These are phyloP conservation scores for Pilaira anomala DNA, from an alignment of 192 early-diverging fungal species.

Conservation along the genomic window DNA sequence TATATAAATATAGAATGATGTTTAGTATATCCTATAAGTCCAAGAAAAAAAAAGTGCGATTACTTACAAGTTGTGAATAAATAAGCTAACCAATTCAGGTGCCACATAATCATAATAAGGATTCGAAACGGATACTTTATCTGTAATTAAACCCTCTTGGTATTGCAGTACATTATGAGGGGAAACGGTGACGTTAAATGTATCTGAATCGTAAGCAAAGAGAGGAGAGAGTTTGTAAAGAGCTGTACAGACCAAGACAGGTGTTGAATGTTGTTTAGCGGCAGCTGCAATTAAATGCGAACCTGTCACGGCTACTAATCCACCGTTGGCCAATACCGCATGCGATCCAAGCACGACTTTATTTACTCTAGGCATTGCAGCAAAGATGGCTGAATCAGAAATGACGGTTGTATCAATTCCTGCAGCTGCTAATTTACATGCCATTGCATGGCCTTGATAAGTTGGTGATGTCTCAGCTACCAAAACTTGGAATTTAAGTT, in stretches of 20 bases:
- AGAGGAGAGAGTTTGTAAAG: conserved; percentile 85
- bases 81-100: conserved; percentile 85
- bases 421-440: conserved; percentile 61
- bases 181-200: conserved; percentile 71
- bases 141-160: conserved; percentile 75
- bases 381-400: conserved; percentile 90
- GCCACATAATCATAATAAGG: conserved; percentile 91
- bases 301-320: conserved; percentile 79
- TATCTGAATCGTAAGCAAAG: conserved; percentile 87
- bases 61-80: conserved; percentile 84
- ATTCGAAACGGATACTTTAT: conserved; percentile 77
- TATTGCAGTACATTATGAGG: conserved; percentile 83
- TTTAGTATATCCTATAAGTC: not conserved
- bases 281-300: conserved; percentile 81
- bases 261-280: conserved; percentile 89
- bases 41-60: not conserved
- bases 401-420: conserved; percentile 93
- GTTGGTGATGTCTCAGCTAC: conserved; percentile 89
- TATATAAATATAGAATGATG: not conserved
- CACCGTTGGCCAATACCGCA: conserved; percentile 92
- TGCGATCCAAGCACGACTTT: conserved; percentile 93
- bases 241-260: conserved; percentile 89
- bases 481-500: conserved; percentile 91
- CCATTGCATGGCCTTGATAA: conserved; percentile 87
- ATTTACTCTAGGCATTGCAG: conserved; percentile 96